Percentiles rank a stretch among this genome's conserved stretches.
These are phyloP conservation scores for Coemansia sp. DNA, from an alignment of 192 early-diverging fungal genomes.

Conservation along the genomic window DNA sequence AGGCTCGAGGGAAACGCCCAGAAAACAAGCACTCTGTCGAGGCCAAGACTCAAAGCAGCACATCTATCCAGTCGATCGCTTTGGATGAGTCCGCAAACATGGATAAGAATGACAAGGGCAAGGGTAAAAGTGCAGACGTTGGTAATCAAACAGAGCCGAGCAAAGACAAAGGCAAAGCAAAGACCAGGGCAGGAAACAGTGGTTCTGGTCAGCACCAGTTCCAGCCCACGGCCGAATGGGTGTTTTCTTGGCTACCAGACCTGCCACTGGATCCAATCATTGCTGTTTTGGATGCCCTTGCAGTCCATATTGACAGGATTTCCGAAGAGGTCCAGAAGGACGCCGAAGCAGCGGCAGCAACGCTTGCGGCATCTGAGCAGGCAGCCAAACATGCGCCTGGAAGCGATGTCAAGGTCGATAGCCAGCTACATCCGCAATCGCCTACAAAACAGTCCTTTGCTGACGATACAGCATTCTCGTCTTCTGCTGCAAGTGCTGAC, in stretches of 20 bases:
- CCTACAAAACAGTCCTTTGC: not conserved
- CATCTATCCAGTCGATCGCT: not conserved
- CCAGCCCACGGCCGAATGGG: conserved; percentile 46
- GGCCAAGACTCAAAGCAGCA: not conserved
- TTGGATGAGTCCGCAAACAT: conserved; percentile 4
- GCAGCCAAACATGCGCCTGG: conserved; percentile 3
- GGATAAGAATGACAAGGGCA: conserved; percentile 12
- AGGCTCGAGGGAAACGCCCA: conserved; percentile 72
- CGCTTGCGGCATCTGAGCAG: not conserved
- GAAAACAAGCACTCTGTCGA: conserved; percentile 15
- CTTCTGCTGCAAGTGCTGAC: conserved; percentile 36
- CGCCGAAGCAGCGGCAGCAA: conserved; percentile 22
- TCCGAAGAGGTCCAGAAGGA: conserved; percentile 64
- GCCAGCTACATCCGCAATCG: conserved; percentile 1
- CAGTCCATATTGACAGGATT: conserved; percentile 67
- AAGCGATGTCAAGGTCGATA: conserved; percentile 7
- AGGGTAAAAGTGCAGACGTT: not conserved
- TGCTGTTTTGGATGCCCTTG: conserved; percentile 62
- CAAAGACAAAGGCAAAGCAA: not conserved
- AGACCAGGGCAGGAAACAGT: not conserved
- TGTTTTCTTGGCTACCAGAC: conserved; percentile 64
- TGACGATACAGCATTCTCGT: conserved; percentile 20
- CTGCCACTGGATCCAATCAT: conserved; percentile 72
- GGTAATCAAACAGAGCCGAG: not conserved
- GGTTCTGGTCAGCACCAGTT: conserved; percentile 18